Percentiles rank a stretch among this genome's conserved stretches.
Evolutionary conservation across 2,329 filamentous ascomycete genomes (phyloP).

Genomic region (Chaetomium sp.): DNA sequence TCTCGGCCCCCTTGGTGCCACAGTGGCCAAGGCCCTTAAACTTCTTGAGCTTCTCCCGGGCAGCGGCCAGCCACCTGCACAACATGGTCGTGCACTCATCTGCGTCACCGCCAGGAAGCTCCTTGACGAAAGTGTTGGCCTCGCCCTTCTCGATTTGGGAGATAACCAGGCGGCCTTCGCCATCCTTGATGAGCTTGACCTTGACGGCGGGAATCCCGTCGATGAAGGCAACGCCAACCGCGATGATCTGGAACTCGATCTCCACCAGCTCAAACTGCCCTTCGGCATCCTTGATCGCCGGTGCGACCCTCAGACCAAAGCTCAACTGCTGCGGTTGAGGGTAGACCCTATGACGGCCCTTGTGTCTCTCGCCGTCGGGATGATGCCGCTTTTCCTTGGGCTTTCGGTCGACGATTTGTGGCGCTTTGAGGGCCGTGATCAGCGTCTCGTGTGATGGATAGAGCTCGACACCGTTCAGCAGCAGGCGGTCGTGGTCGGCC

Average conservation of each 20-base stretch:
- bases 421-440: conserved; percentile 48
- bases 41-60: conserved; percentile 44
- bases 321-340: conserved; percentile 47
- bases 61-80: conserved; percentile 58
- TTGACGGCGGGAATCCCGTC: conserved; percentile 58
- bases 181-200: conserved; percentile 63
- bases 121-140: conserved; percentile 29
- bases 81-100: conserved; percentile 48
- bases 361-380: conserved; percentile 21
- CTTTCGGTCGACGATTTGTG: conserved; percentile 46
- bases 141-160: conserved; percentile 45
- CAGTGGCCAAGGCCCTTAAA: conserved; percentile 45
- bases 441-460: conserved; percentile 57
- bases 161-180: conserved; percentile 58
- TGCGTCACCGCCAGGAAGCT: conserved; percentile 24
- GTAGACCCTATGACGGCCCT: conserved; percentile 28
- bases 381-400: conserved; percentile 38
- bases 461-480: conserved; percentile 62
- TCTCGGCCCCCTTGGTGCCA: conserved; percentile 30
- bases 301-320: conserved; percentile 50
- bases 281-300: conserved; percentile 51
- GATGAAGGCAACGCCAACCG: conserved; percentile 60
- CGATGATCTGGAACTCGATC: conserved; percentile 60
- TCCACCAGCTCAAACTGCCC: conserved; percentile 55
- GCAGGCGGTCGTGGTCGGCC: conserved; percentile 48